A percentile compares a stretch with the other conserved stretches of the same genome.
These are phyloP conservation scores for Noccaea caerulescens DNA, from an alignment of 345 rosid species.

Conservation along the genomic window DNA sequence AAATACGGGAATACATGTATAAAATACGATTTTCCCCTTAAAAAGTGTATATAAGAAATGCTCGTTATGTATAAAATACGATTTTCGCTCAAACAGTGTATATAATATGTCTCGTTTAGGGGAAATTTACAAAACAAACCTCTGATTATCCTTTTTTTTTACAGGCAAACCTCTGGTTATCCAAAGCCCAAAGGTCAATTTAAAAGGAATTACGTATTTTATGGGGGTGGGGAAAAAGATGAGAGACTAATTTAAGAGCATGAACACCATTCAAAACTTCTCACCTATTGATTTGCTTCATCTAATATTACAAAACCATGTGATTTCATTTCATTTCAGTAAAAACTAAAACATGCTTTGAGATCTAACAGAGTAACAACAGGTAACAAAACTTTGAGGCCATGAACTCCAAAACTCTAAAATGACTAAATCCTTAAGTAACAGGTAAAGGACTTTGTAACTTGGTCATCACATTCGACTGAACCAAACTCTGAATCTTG, in stretches of 20 bases:
- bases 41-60: background rate
- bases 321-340: conserved; percentile 8
- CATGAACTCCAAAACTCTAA: conserved; percentile 23
- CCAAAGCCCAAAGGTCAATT: too few species aligned
- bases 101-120: too few species aligned
- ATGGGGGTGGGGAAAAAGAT: too few species aligned
- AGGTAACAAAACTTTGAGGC: conserved; percentile 29
- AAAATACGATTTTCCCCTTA: background rate
- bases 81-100: too few species aligned
- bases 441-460: conserved; percentile 2
- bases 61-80: too few species aligned
- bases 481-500: conserved; percentile 55
- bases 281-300: background rate
- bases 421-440: conserved; percentile 17
- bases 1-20: background rate
- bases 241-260: too few species aligned
- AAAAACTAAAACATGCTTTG: conserved; percentile 10
- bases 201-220: too few species aligned
- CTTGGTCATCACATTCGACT: conserved; percentile 1
- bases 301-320: background rate
- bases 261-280: background rate
- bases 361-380: conserved; percentile 13
- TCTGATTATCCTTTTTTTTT: too few species aligned
- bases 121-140: too few species aligned
- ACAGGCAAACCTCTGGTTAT: too few species aligned